Evolutionary conservation across 805 yeast species (phyloP).

Genomic region (Lipomyces sp.): DNA sequence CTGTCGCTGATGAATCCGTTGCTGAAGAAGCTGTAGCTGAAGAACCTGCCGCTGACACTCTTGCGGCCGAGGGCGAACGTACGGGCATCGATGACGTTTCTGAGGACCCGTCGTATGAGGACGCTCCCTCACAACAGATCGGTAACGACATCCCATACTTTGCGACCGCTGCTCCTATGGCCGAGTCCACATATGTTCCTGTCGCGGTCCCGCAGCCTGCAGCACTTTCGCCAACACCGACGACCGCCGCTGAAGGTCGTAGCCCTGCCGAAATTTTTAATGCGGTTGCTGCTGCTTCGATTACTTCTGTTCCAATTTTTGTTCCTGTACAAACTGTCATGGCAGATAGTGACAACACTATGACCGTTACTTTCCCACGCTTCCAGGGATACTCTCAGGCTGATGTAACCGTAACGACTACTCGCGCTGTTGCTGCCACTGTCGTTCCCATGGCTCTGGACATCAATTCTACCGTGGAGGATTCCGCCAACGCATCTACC

Average conservation of each 20-base stretch:
- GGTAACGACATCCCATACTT: conserved; percentile 14
- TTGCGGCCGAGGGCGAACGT: conserved; percentile 2
- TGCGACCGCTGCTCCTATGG: conserved; percentile 13
- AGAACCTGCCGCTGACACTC: background rate
- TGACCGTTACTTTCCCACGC: conserved; percentile 33
- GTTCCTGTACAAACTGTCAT: conserved; percentile 26
- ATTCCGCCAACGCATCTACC: background rate
- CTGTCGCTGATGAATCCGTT: background rate
- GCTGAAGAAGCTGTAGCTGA: background rate
- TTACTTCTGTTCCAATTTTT: conserved; percentile 31
- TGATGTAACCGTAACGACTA: conserved; percentile 15
- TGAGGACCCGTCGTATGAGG: conserved; percentile 19
- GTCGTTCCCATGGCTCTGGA: conserved; percentile 1
- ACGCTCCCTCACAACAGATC: conserved; percentile 29
- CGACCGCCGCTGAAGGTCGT: conserved; percentile 5
- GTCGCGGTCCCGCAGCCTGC: conserved; percentile 18
- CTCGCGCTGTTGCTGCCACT: conserved; percentile 16
- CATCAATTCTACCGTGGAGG: background rate
- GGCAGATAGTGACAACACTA: conserved; percentile 21
- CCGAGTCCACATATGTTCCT: conserved; percentile 22
- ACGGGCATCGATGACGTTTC: conserved; percentile 22
- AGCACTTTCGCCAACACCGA: conserved; percentile 20
- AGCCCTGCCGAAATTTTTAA: conserved; percentile 15
- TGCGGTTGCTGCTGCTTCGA: conserved; percentile 5
- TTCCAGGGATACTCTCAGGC: conserved; percentile 32